phyloP scores from a whole-genome alignment of 2,329 filamentous ascomycete genomes.

The Proliferodiscus dingleyae region DNA sequence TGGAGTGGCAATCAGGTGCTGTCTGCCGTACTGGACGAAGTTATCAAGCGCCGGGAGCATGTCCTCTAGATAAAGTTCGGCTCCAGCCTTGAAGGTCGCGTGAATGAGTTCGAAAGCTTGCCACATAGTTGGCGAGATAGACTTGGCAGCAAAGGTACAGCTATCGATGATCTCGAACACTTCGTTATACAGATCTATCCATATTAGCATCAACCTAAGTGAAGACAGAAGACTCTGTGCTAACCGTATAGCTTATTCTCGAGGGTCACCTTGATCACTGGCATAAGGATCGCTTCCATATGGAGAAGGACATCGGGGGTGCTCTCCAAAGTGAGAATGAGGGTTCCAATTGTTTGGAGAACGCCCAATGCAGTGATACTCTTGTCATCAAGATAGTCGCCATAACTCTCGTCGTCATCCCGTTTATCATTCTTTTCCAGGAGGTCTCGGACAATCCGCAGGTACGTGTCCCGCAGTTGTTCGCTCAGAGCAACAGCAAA shows the following conservation, averaged over 20 bases:
- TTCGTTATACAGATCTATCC: slow-evolving; percentile 85
- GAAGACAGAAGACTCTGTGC: slow-evolving; percentile 16
- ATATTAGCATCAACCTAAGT: slow-evolving; percentile 19
- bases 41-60: slow-evolving; percentile 98
- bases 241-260: slow-evolving; percentile 94
- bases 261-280: slow-evolving; percentile 89
- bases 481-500: slow-evolving; percentile 95
- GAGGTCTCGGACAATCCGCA: slow-evolving; percentile 87
- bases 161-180: slow-evolving; percentile 99
- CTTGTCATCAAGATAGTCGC: slow-evolving; percentile 95
- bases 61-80: slow-evolving; percentile 94
- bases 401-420: slow-evolving; percentile 70
- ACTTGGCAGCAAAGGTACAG: slow-evolving; percentile 96
- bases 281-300: slow-evolving; percentile 94
- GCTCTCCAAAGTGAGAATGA: slow-evolving; percentile 94
- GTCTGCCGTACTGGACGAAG: slow-evolving; percentile 88
- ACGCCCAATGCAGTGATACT: slow-evolving; percentile 96
- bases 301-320: slow-evolving; percentile 92
- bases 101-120: slow-evolving; percentile 96
- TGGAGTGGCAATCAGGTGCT: slow-evolving; percentile 74
- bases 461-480: slow-evolving; percentile 91
- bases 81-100: slow-evolving; percentile 92
- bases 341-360: slow-evolving; percentile 91
- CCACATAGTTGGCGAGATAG: slow-evolving; percentile 97
- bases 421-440: slow-evolving; percentile 80